Percentiles rank a stretch among this genome's conserved stretches.
phyloP scores from a whole-genome alignment of 2,329 filamentous ascomycete genomes.

The Arachnopeziza araneosa region DNA sequence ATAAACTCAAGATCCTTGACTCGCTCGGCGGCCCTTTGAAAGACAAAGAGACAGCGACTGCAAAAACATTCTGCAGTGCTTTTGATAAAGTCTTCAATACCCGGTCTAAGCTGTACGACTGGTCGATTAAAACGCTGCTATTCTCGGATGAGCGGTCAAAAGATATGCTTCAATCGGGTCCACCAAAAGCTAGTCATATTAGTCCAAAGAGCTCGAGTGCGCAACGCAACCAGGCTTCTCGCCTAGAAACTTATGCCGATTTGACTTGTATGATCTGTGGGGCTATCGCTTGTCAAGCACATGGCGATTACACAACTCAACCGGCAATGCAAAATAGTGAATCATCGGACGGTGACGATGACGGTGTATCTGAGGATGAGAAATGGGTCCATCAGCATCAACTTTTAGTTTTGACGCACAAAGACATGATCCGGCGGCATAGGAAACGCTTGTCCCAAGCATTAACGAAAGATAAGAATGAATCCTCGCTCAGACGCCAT shows the following conservation, averaged over 20 bases:
- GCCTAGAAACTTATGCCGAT: slow-evolving; percentile 20
- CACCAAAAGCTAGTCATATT: background rate
- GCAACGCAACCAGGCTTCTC: background rate
- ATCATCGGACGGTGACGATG: slow-evolving; percentile 9
- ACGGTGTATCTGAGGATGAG: slow-evolving; percentile 8
- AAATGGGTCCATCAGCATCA: slow-evolving; percentile 15
- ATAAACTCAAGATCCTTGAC: slow-evolving; percentile 4
- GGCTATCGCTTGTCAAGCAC: slow-evolving; percentile 23
- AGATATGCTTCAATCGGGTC: slow-evolving; percentile 16
- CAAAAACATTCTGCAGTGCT: slow-evolving; percentile 9
- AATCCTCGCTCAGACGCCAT: background rate
- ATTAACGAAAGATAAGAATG: background rate
- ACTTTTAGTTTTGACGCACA: slow-evolving; percentile 12
- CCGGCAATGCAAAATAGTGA: slow-evolving; percentile 3
- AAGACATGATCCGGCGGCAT: slow-evolving; percentile 19
- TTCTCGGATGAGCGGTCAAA: slow-evolving; percentile 17
- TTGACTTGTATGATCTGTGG: slow-evolving; percentile 26
- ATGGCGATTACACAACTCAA: slow-evolving; percentile 21
- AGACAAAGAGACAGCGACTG: slow-evolving; percentile 1
- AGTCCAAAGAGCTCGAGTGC: slow-evolving; percentile 1
- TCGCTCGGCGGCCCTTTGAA: slow-evolving; percentile 8
- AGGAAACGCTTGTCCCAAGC: background rate
- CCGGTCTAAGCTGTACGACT: background rate
- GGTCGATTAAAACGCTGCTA: slow-evolving; percentile 15
- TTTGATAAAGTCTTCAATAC: slow-evolving; percentile 17